phyloP scores from a whole-genome alignment of 345 rosid species.

The Arabidopsis arenosa region DNA sequence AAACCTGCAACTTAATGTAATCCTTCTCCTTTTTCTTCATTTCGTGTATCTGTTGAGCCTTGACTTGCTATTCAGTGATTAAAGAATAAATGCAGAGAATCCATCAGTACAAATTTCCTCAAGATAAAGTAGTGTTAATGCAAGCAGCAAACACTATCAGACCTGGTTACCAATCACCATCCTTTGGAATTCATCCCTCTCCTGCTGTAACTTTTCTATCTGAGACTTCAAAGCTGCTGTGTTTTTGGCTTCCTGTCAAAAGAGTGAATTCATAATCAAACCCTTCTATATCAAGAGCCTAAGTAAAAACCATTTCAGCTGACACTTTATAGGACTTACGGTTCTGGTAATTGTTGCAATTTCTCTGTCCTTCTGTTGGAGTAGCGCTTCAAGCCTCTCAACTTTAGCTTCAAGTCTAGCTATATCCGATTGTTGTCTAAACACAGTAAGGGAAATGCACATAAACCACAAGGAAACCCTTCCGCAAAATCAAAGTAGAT shows the following conservation, averaged over 20 bases:
- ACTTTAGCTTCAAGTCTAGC: conserved; percentile 92
- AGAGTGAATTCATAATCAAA: conserved; percentile 25
- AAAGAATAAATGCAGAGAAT: conserved; percentile 16
- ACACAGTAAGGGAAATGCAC: conserved; percentile 15
- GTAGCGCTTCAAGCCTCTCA: conserved; percentile 86
- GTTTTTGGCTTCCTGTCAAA: conserved; percentile 84
- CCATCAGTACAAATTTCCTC: conserved; percentile 28
- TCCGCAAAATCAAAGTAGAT: neutral
- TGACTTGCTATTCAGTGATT: conserved; percentile 76
- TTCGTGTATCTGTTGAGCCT: conserved; percentile 96
- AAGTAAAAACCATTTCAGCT: conserved; percentile 4
- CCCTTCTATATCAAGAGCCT: neutral
- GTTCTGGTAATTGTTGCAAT: conserved; percentile 93
- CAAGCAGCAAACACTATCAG: conserved; percentile 23
- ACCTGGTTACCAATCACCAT: conserved; percentile 99
- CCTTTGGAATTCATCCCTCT: conserved; percentile 96
- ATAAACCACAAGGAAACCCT: neutral
- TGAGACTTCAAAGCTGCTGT: conserved; percentile 87
- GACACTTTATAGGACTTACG: conserved; percentile 52
- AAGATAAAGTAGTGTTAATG: neutral
- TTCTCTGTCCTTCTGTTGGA: conserved; percentile 91
- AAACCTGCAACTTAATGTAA: conserved; percentile 91
- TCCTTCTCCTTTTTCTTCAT: conserved; percentile 99
- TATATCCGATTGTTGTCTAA: conserved; percentile 78
- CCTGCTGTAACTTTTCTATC: conserved; percentile 92